Conservation (phyloP, 495 filamentous ascomycete species). For the Neurospora sp. region DNA sequence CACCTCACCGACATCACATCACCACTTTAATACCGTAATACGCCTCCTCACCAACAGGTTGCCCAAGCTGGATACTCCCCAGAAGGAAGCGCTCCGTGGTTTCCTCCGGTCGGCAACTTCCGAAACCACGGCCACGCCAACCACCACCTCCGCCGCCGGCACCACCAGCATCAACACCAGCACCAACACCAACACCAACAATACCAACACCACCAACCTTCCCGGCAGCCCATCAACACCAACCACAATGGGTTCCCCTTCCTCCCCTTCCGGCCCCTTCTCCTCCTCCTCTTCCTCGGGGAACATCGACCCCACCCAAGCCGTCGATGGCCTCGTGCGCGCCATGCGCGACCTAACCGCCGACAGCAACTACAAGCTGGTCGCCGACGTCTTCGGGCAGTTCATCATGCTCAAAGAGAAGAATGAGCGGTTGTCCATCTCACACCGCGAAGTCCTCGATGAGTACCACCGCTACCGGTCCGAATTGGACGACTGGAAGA, state of each 20-base stretch:
- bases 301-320: conserved; percentile 14
- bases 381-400: conserved; percentile 29
- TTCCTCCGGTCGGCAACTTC: neutral
- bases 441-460: conserved; percentile 23
- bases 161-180: neutral
- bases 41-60: neutral
- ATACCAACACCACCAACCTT: neutral
- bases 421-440: conserved; percentile 22
- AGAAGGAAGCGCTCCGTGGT: neutral
- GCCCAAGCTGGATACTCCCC: neutral
- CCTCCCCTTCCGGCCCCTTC: neutral
- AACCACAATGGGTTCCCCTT: neutral
- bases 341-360: conserved; percentile 27
- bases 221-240: neutral
- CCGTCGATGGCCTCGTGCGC: conserved; percentile 25
- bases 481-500: conserved; percentile 23
- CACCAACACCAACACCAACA: neutral
- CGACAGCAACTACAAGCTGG: conserved; percentile 28
- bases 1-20: neutral
- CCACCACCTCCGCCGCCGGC: neutral
- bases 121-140: neutral
- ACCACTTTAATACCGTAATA: neutral
- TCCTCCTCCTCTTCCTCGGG: neutral
- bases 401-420: conserved; percentile 28
- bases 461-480: conserved; percentile 27